phyloP scores from a whole-genome alignment of 768 basidiomycete species.

The Pleurotus djamor region DNA sequence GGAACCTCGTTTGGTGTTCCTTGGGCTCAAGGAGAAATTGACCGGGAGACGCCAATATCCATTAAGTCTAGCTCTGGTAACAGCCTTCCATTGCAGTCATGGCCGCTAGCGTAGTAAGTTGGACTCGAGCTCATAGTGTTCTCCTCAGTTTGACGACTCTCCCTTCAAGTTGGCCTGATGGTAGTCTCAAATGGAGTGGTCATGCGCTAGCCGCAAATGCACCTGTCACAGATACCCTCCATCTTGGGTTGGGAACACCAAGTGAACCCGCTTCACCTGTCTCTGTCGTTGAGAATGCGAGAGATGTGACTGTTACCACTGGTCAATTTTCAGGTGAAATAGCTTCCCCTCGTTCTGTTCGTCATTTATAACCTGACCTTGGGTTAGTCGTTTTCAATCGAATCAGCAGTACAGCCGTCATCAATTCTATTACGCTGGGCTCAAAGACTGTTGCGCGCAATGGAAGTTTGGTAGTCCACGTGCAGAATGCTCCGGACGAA shows the following conservation, averaged over 20 bases:
- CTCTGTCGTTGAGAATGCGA: constrained; percentile 20
- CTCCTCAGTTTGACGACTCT: not conserved
- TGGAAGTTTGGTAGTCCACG: constrained; percentile 25
- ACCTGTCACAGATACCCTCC: constrained; percentile 19
- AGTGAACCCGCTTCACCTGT: constrained; percentile 28
- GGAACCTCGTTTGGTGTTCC: constrained; percentile 34
- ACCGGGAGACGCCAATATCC: constrained; percentile 29
- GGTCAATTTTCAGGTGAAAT: constrained; percentile 28
- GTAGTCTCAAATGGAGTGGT: constrained; percentile 36
- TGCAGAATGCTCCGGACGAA: constrained; percentile 31
- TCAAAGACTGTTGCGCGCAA: constrained; percentile 24
- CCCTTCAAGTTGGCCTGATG: constrained; percentile 31
- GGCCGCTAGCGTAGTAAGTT: constrained; percentile 35
- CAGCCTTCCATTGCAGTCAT: constrained; percentile 25
- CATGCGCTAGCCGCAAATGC: constrained; percentile 28
- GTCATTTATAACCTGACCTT: not conserved
- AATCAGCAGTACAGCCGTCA: constrained; percentile 23
- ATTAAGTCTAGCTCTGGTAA: constrained; percentile 15
- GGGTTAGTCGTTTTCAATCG: constrained; percentile 25
- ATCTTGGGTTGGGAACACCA: constrained; percentile 26
- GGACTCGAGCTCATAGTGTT: not conserved
- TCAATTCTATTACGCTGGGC: constrained; percentile 25
- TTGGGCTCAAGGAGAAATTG: constrained; percentile 32
- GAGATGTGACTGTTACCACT: constrained; percentile 26
- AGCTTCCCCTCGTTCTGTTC: not conserved